phyloP scores from a whole-genome alignment of 176 grass and related monocot genomes.

The Tillandsia leiboldiana region DNA sequence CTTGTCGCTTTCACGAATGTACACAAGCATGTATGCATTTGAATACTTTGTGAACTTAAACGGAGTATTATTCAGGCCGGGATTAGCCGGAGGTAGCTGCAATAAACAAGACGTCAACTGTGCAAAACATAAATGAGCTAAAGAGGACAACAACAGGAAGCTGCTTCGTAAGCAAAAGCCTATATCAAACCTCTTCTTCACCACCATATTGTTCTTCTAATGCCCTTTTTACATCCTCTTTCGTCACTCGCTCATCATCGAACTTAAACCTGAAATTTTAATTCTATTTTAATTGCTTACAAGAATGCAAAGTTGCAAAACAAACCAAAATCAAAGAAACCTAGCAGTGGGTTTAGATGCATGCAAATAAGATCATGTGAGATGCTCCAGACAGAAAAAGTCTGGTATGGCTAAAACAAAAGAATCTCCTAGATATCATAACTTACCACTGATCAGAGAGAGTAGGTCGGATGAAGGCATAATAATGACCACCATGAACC shows the following conservation, averaged over 20 bases:
- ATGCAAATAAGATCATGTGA: too few relatives aligned
- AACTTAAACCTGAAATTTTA: slow-evolving; percentile 56
- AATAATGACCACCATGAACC: slow-evolving; percentile 26
- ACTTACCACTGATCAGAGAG: slow-evolving; percentile 20
- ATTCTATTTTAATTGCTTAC: neutral
- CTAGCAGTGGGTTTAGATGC: too few relatives aligned
- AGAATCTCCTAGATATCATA: too few relatives aligned
- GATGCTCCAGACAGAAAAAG: too few relatives aligned
- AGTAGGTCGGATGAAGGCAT: slow-evolving; percentile 21
- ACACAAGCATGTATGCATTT: slow-evolving; percentile 85
- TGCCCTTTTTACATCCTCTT: slow-evolving; percentile 43
- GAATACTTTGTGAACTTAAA: slow-evolving; percentile 68
- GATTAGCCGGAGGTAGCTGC: slow-evolving; percentile 59
- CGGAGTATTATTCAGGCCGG: slow-evolving; percentile 49
- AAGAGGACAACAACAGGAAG: slow-evolving; percentile 9
- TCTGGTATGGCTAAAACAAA: too few relatives aligned
- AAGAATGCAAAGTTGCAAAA: neutral
- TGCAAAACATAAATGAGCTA: neutral
- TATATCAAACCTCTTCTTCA: slow-evolving; percentile 53
- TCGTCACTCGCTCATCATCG: slow-evolving; percentile 69
- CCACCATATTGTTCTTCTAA: slow-evolving; percentile 75
- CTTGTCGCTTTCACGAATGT: slow-evolving; percentile 66
- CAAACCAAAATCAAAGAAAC: neutral
- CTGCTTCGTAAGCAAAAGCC: slow-evolving; percentile 1
- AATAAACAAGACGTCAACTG: neutral